Percentiles rank a stretch among this genome's conserved stretches.
Evolutionary conservation across 2,329 filamentous ascomycete species (phyloP).

Genomic region (Ascochyta fabae): DNA sequence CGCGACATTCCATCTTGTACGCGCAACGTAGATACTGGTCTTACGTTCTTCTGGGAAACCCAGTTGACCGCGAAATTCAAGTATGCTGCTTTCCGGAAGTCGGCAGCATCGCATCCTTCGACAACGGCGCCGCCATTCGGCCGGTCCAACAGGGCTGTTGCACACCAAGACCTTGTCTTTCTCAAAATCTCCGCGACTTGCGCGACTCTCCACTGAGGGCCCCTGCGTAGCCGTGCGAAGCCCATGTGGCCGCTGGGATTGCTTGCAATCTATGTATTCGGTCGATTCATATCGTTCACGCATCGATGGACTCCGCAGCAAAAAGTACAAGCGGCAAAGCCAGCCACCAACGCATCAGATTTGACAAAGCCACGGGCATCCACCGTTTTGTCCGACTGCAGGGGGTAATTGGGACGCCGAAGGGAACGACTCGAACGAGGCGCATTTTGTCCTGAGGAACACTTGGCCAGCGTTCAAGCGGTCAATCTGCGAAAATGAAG

Average conservation of each 20-base stretch:
- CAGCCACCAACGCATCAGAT: conserved; percentile 13
- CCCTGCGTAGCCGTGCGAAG: conserved; percentile 6
- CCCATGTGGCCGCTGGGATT: conserved; percentile 10
- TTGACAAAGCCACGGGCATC: background rate
- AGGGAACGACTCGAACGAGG: conserved; percentile 1
- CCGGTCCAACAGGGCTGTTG: conserved; percentile 4
- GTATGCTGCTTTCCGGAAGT: background rate
- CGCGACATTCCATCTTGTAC: background rate
- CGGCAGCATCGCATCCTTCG: conserved; percentile 7
- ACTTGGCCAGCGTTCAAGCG: conserved; percentile 4
- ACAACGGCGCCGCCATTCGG: conserved; percentile 6
- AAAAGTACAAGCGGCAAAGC: conserved; percentile 1
- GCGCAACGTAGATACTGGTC: background rate
- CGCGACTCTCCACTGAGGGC: background rate
- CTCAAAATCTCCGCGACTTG: conserved; percentile 15
- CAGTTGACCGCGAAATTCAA: background rate
- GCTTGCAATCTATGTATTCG: conserved; percentile 9
- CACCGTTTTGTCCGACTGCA: background rate
- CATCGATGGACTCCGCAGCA: background rate
- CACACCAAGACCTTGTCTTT: conserved; percentile 7
- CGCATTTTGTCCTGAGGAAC: conserved; percentile 13
- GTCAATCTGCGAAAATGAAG: conserved; percentile 21
- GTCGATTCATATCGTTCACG: background rate
- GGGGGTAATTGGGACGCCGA: background rate
- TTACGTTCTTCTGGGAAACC: background rate